Evolutionary conservation across 1,139 yeast genomes (phyloP).

Genomic region (Scheffersomyces parashehatae): DNA sequence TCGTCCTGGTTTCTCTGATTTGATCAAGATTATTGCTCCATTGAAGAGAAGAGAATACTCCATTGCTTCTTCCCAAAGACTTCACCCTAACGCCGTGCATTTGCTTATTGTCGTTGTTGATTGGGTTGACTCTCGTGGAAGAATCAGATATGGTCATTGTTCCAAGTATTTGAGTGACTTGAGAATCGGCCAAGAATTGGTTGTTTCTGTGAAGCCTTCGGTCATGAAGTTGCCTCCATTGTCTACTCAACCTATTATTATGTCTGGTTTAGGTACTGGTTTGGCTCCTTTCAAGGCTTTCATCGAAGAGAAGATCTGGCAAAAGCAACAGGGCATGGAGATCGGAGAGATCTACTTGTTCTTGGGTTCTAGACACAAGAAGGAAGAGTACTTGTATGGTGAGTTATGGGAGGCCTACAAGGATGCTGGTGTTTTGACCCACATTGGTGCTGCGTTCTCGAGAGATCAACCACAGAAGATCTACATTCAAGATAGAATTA

Average conservation of each 20-base stretch:
- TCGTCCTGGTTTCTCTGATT: slow-evolving; percentile 72
- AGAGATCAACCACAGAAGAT: slow-evolving; percentile 96
- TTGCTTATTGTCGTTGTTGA: slow-evolving; percentile 93
- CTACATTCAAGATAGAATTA: slow-evolving; percentile 91
- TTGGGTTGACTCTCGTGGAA: slow-evolving; percentile 87
- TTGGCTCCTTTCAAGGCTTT: slow-evolving; percentile 98
- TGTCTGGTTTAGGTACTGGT: slow-evolving; percentile 98
- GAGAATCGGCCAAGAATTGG: slow-evolving; percentile 78
- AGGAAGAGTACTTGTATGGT: slow-evolving; percentile 94
- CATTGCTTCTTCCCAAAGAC: slow-evolving; percentile 94
- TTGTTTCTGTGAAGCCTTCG: slow-evolving; percentile 93
- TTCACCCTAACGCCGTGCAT: slow-evolving; percentile 90
- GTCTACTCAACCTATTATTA: slow-evolving; percentile 85
- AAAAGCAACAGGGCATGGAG: slow-evolving; percentile 80
- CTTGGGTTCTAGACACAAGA: slow-evolving; percentile 94
- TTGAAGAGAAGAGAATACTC: slow-evolving; percentile 97
- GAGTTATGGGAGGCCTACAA: slow-evolving; percentile 96
- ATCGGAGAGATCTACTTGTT: slow-evolving; percentile 89
- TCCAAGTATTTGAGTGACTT: slow-evolving; percentile 86
- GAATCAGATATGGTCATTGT: slow-evolving; percentile 91
- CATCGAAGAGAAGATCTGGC: slow-evolving; percentile 94
- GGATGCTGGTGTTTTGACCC: slow-evolving; percentile 89
- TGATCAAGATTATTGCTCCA: slow-evolving; percentile 75
- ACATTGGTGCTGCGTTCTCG: slow-evolving; percentile 97
- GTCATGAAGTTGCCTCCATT: slow-evolving; percentile 94